A percentile compares a stretch with the other conserved stretches of the same genome.
These are phyloP conservation scores for Alternaria alternata DNA, from an alignment of 2,329 filamentous ascomycete genomes.

Conservation along the genomic window DNA sequence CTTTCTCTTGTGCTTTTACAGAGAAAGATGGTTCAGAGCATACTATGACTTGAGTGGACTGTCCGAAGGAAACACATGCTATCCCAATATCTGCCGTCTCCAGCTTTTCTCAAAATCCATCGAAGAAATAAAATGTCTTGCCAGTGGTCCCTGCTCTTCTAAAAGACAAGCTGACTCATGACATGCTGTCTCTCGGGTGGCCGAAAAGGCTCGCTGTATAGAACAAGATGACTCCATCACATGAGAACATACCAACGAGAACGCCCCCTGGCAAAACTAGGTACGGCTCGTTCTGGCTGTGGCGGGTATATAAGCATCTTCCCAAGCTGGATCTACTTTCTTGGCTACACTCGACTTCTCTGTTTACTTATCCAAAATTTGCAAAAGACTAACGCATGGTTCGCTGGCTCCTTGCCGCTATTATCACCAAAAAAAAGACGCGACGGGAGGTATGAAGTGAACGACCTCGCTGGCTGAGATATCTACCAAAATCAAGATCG, in stretches of 20 bases:
- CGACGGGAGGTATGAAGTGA: not conserved
- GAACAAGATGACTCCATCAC: not conserved
- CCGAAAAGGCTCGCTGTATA: not conserved
- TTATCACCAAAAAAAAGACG: not conserved
- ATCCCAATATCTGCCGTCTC: no score
- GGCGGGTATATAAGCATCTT: not conserved
- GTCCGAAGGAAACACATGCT: not conserved
- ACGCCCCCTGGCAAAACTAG: not conserved
- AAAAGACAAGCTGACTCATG: no score
- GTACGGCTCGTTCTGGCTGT: not conserved
- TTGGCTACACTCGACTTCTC: not conserved
- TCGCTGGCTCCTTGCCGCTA: not conserved
- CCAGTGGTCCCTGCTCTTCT: no score
- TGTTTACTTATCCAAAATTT: not conserved
- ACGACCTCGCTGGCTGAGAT: not conserved
- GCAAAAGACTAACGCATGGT: not conserved
- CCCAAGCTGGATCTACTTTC: not conserved
- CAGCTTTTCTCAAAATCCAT: not conserved
- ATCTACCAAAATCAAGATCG: accelerated
- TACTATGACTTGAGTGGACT: not conserved
- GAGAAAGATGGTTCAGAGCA: accelerated
- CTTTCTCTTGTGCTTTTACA: no score
- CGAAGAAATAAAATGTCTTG: accelerated
- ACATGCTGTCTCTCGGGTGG: not conserved
- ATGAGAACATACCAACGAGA: not conserved